Percentiles rank a stretch among this genome's conserved stretches.
Conservation (phyloP, 2,329 filamentous ascomycete species). For the Phialophora verrucosa region DNA sequence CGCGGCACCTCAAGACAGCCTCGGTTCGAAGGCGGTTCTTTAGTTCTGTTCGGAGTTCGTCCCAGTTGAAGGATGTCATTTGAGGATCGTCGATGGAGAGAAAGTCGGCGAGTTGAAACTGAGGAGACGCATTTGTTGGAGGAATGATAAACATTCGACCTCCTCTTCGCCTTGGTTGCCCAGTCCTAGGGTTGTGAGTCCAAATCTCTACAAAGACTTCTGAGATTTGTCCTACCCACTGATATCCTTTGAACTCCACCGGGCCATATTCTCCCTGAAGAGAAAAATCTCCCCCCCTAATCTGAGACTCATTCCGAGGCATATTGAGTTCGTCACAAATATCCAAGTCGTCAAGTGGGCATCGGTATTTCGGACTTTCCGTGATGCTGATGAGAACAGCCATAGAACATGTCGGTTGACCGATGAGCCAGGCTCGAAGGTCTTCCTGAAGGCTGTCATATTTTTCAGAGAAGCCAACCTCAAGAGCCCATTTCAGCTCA, state of each 20-base stretch:
- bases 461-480: constrained; percentile 17
- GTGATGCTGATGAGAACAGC: constrained; percentile 9
- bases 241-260: constrained; percentile 13
- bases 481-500: constrained; percentile 15
- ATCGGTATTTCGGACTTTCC: constrained; percentile 8
- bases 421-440: constrained; percentile 9
- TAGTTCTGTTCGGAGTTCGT: constrained; percentile 9
- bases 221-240: constrained; percentile 19
- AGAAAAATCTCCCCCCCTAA: constrained; percentile 4
- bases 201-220: constrained; percentile 22
- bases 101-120: constrained; percentile 19
- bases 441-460: constrained; percentile 13
- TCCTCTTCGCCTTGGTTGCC: constrained; percentile 4
- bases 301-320: neutral
- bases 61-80: constrained; percentile 18
- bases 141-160: constrained; percentile 9
- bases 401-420: constrained; percentile 9
- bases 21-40: constrained; percentile 5
- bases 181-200: constrained; percentile 9
- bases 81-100: constrained; percentile 6
- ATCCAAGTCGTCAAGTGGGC: constrained; percentile 10
- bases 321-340: constrained; percentile 7
- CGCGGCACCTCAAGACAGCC: neutral
- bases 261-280: constrained; percentile 19
- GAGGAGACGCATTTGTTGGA: constrained; percentile 6